phyloP scores from a whole-genome alignment of 129 eudicot species.

The Flaveria ramosissima region DNA sequence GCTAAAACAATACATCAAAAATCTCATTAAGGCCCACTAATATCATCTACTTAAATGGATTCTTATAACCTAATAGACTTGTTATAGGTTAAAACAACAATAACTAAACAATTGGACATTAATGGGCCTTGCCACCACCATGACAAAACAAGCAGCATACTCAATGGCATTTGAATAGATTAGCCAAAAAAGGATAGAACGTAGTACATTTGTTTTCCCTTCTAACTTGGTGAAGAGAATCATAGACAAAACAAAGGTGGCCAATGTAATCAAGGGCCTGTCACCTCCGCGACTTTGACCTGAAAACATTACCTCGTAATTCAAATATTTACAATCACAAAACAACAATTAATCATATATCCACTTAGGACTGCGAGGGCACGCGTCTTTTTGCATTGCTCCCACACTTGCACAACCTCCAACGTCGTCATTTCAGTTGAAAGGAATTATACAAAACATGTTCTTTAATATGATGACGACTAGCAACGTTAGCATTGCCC shows the following conservation, averaged over 20 bases:
- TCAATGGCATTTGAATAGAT: conserved; percentile 37
- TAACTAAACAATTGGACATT: no score
- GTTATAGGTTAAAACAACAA: no score
- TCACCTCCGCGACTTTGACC: conserved; percentile 96
- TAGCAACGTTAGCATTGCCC: conserved; percentile 47
- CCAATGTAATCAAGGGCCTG: conserved; percentile 68
- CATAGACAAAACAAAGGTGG: conserved; percentile 38
- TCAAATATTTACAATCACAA: conserved; percentile 75
- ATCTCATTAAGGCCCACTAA: no score
- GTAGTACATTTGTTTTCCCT: conserved; percentile 37
- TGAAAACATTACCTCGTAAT: conserved; percentile 40
- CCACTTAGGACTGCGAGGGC: conserved; percentile 62
- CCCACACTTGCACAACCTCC: conserved; percentile 51
- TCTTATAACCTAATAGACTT: no score
- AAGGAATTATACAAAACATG: conserved; percentile 39
- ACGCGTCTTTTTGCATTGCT: conserved; percentile 50
- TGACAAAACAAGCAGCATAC: conserved; percentile 12
- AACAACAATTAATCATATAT: conserved; percentile 50
- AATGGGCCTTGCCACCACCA: no score
- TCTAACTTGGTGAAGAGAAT: conserved; percentile 39
- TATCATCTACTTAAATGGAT: no score
- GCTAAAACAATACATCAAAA: no score
- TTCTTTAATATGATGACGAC: conserved; percentile 28
- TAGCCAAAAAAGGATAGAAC: conserved; percentile 28
- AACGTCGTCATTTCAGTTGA: conserved; percentile 45